Percentiles rank a stretch among this genome's conserved stretches.
phyloP scores from a whole-genome alignment of 2,329 filamentous ascomycete species.

The Shiraia sp. region DNA sequence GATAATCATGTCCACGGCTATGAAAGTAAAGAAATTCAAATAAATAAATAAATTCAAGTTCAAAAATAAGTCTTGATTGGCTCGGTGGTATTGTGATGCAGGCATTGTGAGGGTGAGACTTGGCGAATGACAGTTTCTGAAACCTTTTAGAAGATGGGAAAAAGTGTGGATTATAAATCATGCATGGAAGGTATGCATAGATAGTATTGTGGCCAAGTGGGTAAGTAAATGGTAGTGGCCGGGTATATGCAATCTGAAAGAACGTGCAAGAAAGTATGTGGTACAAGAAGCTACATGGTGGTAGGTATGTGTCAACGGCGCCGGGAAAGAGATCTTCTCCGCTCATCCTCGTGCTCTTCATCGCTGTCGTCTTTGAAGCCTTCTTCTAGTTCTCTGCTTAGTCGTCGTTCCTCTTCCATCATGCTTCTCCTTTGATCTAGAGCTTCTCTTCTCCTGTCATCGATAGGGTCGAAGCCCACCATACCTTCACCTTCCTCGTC shows the following conservation, averaged over 20 bases:
- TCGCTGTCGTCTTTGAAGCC: slow-evolving; percentile 76
- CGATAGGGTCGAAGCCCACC: slow-evolving; percentile 50
- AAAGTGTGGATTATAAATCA: no score
- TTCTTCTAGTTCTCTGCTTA: slow-evolving; percentile 79
- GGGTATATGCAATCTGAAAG: neutral
- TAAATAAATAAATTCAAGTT: neutral
- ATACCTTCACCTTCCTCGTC: slow-evolving; percentile 53
- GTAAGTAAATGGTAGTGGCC: neutral
- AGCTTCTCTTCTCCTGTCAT: slow-evolving; percentile 42
- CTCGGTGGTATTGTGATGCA: no score
- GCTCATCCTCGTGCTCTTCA: slow-evolving; percentile 53
- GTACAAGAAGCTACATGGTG: neutral
- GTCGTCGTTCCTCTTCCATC: slow-evolving; percentile 59
- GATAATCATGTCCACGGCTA: no score
- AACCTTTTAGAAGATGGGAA: neutral
- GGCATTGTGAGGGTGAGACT: no score
- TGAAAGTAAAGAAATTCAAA: neutral
- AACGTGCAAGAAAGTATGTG: neutral
- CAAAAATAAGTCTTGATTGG: no score
- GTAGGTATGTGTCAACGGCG: slow-evolving; percentile 10
- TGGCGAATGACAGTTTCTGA: no score
- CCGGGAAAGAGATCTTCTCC: slow-evolving; percentile 22
- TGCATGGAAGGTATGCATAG: no score
- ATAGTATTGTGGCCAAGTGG: no score
- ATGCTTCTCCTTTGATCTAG: slow-evolving; percentile 46